phyloP scores from a whole-genome alignment of 192 early-diverging fungal species.

The Coemansia sp. region DNA sequence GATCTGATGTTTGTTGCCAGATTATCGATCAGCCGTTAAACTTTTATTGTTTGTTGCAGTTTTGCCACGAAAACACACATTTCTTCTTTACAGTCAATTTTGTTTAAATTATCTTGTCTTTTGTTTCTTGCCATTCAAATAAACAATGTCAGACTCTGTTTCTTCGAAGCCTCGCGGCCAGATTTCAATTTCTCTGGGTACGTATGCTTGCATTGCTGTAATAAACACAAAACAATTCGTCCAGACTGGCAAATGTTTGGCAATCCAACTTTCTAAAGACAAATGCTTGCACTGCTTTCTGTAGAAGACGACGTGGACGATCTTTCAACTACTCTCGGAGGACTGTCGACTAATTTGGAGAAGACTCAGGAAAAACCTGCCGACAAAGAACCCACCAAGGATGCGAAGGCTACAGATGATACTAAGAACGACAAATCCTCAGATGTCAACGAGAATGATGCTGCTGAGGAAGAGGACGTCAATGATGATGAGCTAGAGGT shows the following conservation, averaged over 20 bases:
- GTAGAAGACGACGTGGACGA: no score
- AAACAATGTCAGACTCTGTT: conserved; percentile 1
- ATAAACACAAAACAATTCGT: no score
- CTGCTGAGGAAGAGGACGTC: background rate
- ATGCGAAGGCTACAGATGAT: no score
- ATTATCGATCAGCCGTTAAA: background rate
- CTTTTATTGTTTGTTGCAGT: conserved; percentile 1
- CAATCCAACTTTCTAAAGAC: no score
- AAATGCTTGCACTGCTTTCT: no score
- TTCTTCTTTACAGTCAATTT: conserved; percentile 5
- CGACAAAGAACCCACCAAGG: no score
- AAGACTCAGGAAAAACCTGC: no score
- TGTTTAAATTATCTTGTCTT: conserved; percentile 11
- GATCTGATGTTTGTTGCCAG: background rate
- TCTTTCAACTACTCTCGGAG: no score
- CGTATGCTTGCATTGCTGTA: no score
- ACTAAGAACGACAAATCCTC: conserved; percentile 7
- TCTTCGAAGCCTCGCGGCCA: background rate
- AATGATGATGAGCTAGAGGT: conserved; percentile 49
- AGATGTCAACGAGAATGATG: background rate
- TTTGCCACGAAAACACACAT: background rate
- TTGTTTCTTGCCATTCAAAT: background rate
- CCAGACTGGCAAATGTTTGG: no score
- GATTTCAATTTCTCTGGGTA: background rate
- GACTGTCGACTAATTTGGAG: no score